Evolutionary conservation across 345 rosid species (phyloP).

Genomic region (Bruguiera sexangula): DNA sequence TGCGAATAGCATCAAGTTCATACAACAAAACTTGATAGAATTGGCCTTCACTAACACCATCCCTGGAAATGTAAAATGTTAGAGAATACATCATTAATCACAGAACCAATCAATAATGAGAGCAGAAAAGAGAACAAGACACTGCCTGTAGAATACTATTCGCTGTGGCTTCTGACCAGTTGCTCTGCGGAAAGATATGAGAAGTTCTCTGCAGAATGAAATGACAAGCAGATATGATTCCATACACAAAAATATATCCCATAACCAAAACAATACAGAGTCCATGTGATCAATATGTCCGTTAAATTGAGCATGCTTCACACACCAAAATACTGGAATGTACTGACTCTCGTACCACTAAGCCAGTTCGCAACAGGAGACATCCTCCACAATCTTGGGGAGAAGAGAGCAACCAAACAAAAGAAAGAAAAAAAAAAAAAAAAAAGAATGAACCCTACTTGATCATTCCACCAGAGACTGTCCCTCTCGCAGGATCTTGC

Average conservation of each 20-base stretch:
- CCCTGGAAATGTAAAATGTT: slow-evolving; percentile 41
- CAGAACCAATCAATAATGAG: background rate
- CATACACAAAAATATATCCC: background rate
- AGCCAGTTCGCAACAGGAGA: too few relatives aligned
- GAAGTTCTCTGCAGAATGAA: slow-evolving; percentile 58
- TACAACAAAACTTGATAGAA: slow-evolving; percentile 90
- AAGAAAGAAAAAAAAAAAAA: background rate
- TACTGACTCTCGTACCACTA: too few relatives aligned
- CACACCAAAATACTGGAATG: background rate
- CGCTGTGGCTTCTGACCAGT: slow-evolving; percentile 95
- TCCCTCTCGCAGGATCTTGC: slow-evolving; percentile 93
- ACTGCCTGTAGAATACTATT: slow-evolving; percentile 88
- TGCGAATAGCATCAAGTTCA: slow-evolving; percentile 96
- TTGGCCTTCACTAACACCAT: slow-evolving; percentile 98
- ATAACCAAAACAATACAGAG: too few relatives aligned
- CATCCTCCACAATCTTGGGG: too few relatives aligned
- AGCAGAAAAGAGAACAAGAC: background rate
- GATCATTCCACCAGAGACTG: slow-evolving; percentile 96
- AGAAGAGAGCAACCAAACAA: too few relatives aligned
- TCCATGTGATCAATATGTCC: background rate
- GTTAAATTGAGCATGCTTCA: background rate
- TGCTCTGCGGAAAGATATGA: slow-evolving; percentile 87
- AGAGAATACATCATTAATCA: background rate
- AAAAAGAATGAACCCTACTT: slow-evolving; percentile 44
- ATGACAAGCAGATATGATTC: background rate